Evolutionary conservation across 345 rosid species (phyloP), one percentile per base, ranked within the genome.

Genomic region (Cardiospermum halicacabum): DNA sequence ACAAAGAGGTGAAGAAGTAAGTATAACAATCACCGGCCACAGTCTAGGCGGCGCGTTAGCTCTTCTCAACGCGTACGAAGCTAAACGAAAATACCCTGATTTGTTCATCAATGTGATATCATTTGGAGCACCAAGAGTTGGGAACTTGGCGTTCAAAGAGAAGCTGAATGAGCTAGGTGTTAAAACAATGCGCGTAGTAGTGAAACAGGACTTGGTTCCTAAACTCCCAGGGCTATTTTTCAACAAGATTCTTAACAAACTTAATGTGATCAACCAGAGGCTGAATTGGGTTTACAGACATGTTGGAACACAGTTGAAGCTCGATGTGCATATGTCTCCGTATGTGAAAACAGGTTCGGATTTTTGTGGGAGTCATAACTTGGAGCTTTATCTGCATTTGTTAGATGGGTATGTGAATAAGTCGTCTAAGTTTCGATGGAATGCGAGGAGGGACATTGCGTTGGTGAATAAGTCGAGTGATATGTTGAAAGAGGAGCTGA

Each of bases 71-170:
- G 89, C 89, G 22, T 75, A 82, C 7, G 84, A 86, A 30, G 85
- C 83, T 0, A n/a, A n/a, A n/a, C n/a, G 83, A 78, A 4, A 72
- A 67, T 71, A 66, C 74, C 83, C 87, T 0, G 72, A 21, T 24
- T 60, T 82, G 11, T 68, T 54, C 56, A 71, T 86, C 31, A 78
- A 74, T 42, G 89, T 86, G 37, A 64, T 86, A 27, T 80, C 92
- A 0, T 86, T 80, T 19, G 92, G 85, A 16, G 89, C 87, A 15
- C 92, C 89, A 0, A 72, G 92, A 56, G 89, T 77, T n/a, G 92
- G 92, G 6, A 87, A 87, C 69, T 54, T 84, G 22, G 78, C 77
- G 11, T 87, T 87, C 74, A 78, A 74, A 64, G 84, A 86, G 59
- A 71, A 73, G 61, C 71, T 84, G 18, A 55, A 68, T 15, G 72